Conservation (phyloP, 768 basidiomycete species). For the Pleurotus giganteus region DNA sequence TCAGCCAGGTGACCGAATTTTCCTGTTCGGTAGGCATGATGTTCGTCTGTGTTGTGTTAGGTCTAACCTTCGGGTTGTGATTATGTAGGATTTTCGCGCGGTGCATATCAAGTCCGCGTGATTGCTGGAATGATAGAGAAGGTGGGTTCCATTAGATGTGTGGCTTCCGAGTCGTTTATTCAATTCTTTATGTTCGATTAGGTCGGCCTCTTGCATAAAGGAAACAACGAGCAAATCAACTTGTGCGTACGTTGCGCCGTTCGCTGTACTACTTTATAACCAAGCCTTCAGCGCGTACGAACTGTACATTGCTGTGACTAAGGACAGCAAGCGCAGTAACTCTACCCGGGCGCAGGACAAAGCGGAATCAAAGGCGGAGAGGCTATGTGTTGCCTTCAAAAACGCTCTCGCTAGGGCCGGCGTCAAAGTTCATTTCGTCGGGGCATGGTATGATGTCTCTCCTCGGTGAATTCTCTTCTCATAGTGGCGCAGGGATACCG, state of each 20-base stretch:
- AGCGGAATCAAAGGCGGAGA: conserved; percentile 2
- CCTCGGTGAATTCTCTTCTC: not conserved
- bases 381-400: conserved; percentile 19
- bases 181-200: conserved; percentile 10
- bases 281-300: conserved; percentile 31
- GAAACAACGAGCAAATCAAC: conserved; percentile 39
- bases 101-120: conserved; percentile 44
- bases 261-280: not conserved
- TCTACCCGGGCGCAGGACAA: not conserved
- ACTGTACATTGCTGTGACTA: conserved; percentile 18
- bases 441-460: conserved; percentile 33
- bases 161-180: no score
- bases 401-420: conserved; percentile 17
- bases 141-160: conserved; percentile 11
- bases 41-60: not conserved
- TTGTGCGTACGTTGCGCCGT: conserved; percentile 23
- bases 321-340: not conserved
- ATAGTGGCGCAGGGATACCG: conserved; percentile 38
- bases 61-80: not conserved
- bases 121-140: conserved; percentile 43
- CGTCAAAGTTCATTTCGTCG: conserved; percentile 42
- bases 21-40: conserved; percentile 33
- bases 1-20: conserved; percentile 35
- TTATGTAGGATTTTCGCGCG: conserved; percentile 43
- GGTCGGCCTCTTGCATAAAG: conserved; percentile 42